phyloP scores from a whole-genome alignment of 768 basidiomycete genomes.

The Coprinellus micaceus region DNA sequence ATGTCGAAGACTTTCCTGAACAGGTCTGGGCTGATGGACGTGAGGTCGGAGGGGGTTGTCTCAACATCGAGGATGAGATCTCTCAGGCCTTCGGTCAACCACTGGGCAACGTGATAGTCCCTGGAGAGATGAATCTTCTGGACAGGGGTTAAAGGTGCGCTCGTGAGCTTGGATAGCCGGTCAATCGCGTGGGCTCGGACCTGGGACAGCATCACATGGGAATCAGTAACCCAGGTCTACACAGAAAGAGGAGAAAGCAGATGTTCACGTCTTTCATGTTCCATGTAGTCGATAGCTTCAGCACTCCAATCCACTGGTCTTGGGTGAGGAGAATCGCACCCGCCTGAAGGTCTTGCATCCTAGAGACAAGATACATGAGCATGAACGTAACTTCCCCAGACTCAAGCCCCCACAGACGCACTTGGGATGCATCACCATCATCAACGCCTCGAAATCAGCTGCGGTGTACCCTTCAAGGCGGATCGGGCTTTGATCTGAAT shows the following conservation, averaged over 20 bases:
- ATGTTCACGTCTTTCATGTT: background rate
- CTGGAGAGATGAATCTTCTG: background rate
- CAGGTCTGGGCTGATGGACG: background rate
- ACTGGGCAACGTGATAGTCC: background rate
- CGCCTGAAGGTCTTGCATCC: background rate
- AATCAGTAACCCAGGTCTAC: background rate
- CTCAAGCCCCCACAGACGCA: too few species aligned
- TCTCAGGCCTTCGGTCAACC: background rate
- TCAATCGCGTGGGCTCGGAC: background rate
- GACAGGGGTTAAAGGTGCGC: background rate
- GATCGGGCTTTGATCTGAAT: background rate
- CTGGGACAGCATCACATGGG: background rate
- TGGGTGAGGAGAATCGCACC: background rate
- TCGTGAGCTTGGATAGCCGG: background rate
- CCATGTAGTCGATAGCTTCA: slow-evolving; percentile 1
- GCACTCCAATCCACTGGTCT: slow-evolving; percentile 3
- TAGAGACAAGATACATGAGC: background rate
- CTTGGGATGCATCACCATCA: background rate
- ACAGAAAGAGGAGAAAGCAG: background rate
- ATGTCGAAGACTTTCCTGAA: background rate
- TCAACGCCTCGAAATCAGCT: background rate
- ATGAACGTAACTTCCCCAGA: background rate
- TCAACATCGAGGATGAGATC: background rate
- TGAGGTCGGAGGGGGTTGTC: background rate
- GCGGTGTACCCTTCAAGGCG: background rate